Conservation (phyloP, 305 asterid species). For the Stenogyne calaminthoides region DNA sequence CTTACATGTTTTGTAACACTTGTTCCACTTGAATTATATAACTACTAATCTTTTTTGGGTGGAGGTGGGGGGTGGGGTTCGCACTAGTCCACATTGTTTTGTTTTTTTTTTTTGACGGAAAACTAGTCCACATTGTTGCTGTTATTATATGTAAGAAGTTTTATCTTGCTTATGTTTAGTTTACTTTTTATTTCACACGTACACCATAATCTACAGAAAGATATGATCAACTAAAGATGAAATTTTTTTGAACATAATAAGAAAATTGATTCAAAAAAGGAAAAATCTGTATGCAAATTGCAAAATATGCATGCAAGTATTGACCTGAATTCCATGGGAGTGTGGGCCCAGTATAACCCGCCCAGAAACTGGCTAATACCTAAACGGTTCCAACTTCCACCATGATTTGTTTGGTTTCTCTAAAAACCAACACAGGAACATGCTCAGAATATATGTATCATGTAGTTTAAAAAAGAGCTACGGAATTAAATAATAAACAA, state of each 20-base stretch:
- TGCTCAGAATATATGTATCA: not conserved
- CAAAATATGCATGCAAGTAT: not conserved
- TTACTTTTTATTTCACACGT: not conserved
- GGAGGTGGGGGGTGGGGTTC: too few species aligned
- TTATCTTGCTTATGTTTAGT: not conserved
- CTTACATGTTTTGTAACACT: too few species aligned
- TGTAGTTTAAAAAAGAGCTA: not conserved
- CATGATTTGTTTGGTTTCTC: slow-evolving; percentile 20
- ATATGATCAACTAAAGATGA: not conserved
- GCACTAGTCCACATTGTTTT: too few species aligned
- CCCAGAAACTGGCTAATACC: slow-evolving; percentile 29
- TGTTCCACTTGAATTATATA: too few species aligned
- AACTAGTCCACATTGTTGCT: too few species aligned
- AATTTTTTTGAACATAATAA: not conserved
- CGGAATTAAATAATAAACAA: not conserved
- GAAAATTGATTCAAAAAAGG: too few species aligned
- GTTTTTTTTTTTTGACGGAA: too few species aligned
- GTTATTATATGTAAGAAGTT: not conserved
- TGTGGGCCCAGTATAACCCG: slow-evolving; percentile 23
- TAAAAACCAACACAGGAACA: slow-evolving; percentile 6
- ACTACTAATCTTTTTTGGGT: too few species aligned
- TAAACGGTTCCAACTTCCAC: slow-evolving; percentile 23
- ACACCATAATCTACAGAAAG: not conserved
- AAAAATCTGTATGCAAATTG: not conserved
- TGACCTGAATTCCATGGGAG: slow-evolving; percentile 23